phyloP scores from a whole-genome alignment of 202 grass and related monocot genomes.

The Panicum hallii region DNA sequence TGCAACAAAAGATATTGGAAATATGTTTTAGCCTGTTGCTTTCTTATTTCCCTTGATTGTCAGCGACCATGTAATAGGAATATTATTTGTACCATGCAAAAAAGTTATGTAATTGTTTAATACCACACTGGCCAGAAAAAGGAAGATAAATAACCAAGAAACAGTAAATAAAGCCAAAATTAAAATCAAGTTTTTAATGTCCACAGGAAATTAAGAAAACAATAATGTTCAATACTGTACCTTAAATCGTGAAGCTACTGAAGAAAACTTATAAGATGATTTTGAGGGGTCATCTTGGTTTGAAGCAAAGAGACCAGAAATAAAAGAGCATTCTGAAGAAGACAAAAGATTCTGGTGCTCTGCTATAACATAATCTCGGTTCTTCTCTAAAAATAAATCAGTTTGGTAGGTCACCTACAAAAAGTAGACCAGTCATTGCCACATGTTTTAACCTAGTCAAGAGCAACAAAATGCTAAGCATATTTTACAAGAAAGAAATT shows the following conservation, averaged over 20 bases:
- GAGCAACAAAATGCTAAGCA: slow-evolving; percentile 46
- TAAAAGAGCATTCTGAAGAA: slow-evolving; percentile 79
- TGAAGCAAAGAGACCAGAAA: slow-evolving; percentile 73
- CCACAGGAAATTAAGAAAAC: slow-evolving; percentile 31
- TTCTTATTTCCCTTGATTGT: slow-evolving; percentile 19
- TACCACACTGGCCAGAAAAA: slow-evolving; percentile 9
- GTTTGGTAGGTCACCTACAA: slow-evolving; percentile 81
- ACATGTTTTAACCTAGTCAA: slow-evolving; percentile 43
- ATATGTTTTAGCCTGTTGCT: not conserved
- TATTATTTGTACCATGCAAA: slow-evolving; percentile 5
- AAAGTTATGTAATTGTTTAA: slow-evolving; percentile 22
- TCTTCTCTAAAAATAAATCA: slow-evolving; percentile 84
- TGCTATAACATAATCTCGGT: slow-evolving; percentile 74
- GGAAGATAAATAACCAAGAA: slow-evolving; percentile 38
- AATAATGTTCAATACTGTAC: slow-evolving; percentile 45
- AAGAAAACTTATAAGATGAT: slow-evolving; percentile 92
- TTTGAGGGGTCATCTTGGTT: slow-evolving; percentile 74
- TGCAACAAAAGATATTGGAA: not conserved
- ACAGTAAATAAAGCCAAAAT: slow-evolving; percentile 25
- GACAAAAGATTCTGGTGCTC: slow-evolving; percentile 74
- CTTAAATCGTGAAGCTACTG: slow-evolving; percentile 88
- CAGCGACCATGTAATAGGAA: not conserved
- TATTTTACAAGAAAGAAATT: slow-evolving; percentile 54
- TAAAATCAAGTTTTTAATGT: slow-evolving; percentile 8
- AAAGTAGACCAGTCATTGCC: slow-evolving; percentile 32